Base-by-base conservation (phyloP, 2,329 filamentous ascomycete species). In the Ceratocystis lukuohia region DNA sequence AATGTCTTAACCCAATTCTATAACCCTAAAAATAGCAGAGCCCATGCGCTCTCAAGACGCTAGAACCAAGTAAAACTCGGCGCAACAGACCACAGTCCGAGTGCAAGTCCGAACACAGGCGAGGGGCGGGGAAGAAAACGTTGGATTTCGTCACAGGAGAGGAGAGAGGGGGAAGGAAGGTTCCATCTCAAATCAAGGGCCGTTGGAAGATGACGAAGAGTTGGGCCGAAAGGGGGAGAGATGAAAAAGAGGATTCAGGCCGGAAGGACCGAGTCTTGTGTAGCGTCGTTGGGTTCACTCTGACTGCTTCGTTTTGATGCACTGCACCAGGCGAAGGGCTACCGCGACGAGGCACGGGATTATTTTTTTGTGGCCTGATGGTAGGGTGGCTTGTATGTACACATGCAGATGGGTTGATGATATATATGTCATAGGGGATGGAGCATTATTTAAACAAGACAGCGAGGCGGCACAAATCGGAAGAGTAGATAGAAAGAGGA, bases 241-340 rank as follows among this genome's bases (percentile, higher is more conserved):
- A 30, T 37, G 8, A 10, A 28, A 28, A 28, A 5, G 25, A 30
- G 53, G 53, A 57, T 57, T 37, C 20, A 30, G 53, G 20, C 53
- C 53, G 53, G 53, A 57, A 28, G 53, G 53, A 28, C 53, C 53
- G 53, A 57, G 53, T 57, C 10, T 22, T 56, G 20, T 56, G 50
- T 22, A 25, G 20, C 20, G 50, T 20, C 50, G 20, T 25, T 56
- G 5, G 12, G 20, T 30, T 56, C 25, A 25, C 25, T 56, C 10
- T 56, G 10, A 56, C 25, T 56, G 10, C 25, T 56, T 12, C 20
- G 20, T 28, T 30, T 56, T 56, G 7, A 22, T 56, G 46, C 20
- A n/a, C 46, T 50, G 17, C 33, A 7, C 33, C 33, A 37, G 33
- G 33, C 33, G 33, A 37, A 37, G 33, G 8, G 33, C 8, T 37